Evolutionary conservation across 2,329 filamentous ascomycete genomes (phyloP), one percentile per base, ranked within the genome.

Genomic region (Pseudogymnoascus sp.): DNA sequence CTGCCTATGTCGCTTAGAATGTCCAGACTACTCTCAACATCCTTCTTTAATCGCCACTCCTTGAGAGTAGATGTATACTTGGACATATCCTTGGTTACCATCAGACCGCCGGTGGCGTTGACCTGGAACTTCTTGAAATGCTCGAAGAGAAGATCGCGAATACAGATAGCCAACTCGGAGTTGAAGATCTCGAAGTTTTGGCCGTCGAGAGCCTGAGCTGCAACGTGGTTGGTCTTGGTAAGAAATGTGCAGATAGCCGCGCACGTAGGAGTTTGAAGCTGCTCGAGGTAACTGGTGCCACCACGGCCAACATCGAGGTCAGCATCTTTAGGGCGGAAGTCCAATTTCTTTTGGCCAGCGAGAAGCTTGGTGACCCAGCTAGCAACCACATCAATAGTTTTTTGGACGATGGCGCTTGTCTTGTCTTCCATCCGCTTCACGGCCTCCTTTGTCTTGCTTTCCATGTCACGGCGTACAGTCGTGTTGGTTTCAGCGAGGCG

Each of bases 51-150:
- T 29, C 88, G 84, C 91, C 92, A 97, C 35, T 86, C 86, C 64
- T 90, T 86, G 66, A 99, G 81, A 9, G 96, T 84, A 64, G 92
- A 88, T 7, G 90, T 89, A 74, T 99, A 99, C 71, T 91, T 92
- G 36, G 91, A 90, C 73, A 97, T 92, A 72, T 99, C 94, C 76
- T 97, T 96, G 36, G 89, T 93, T 26, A 97, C 90, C 84, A 97
- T 94, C 54, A 99, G 83, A 2, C 92, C 94, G 64, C 94, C 94
- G 0, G 93, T 92, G 40, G 92, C 90, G 68, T 92, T 96, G 66
- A 99, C 91, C 64, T 88, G 85, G 77, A 96, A 99, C 70, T 90
- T 92, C 71, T 96, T 94, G 76, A 97, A 90, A 75, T 99, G 94
- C 64, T 94, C 90, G 65, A 99, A 86, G 4, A 99, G 82, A 8